A percentile compares a stretch with the other conserved stretches of the same genome.
These are phyloP conservation scores for Phytophthora capsici DNA, from an alignment of 352 stramenopile genomes.

Conservation along the genomic window DNA sequence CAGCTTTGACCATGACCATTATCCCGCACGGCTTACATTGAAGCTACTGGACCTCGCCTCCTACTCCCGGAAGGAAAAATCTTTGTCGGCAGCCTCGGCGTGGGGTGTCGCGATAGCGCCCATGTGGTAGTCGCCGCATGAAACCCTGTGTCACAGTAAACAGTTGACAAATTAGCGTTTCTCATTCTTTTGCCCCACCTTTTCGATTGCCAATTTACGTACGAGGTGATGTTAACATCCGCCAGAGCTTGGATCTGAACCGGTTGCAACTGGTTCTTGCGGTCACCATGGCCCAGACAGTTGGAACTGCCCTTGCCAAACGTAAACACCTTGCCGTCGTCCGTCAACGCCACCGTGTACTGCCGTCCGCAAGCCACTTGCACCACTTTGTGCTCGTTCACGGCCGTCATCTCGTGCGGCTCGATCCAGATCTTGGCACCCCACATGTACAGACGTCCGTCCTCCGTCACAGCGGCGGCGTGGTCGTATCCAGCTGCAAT, in stretches of 20 bases:
- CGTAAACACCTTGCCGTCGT: slow-evolving; percentile 82
- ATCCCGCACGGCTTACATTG: slow-evolving; percentile 10
- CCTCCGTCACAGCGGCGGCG: slow-evolving; percentile 82
- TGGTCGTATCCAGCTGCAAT: slow-evolving; percentile 95
- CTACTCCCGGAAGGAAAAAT: slow-evolving; percentile 82
- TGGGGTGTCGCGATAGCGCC: slow-evolving; percentile 80
- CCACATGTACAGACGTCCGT: slow-evolving; percentile 84
- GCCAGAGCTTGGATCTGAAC: slow-evolving; percentile 71
- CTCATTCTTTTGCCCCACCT: background rate
- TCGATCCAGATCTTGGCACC: slow-evolving; percentile 93
- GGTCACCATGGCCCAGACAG: slow-evolving; percentile 89
- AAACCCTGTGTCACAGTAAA: slow-evolving; percentile 45
- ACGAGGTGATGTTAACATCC: slow-evolving; percentile 70
- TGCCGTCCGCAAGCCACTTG: slow-evolving; percentile 84
- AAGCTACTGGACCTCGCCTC: slow-evolving; percentile 12
- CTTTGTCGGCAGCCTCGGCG: slow-evolving; percentile 71
- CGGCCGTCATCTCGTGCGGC: slow-evolving; percentile 88
- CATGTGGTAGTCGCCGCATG: slow-evolving; percentile 90
- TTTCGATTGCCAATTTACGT: slow-evolving; percentile 26
- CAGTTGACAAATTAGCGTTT: slow-evolving; percentile 13
- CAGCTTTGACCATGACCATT: too few relatives aligned
- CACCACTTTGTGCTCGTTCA: slow-evolving; percentile 74
- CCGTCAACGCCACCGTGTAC: slow-evolving; percentile 85
- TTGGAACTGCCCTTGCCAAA: slow-evolving; percentile 90
- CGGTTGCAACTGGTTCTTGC: slow-evolving; percentile 90